Base-by-base conservation (phyloP, 2,329 filamentous ascomycete species). In the Colletotrichum limetticola region DNA sequence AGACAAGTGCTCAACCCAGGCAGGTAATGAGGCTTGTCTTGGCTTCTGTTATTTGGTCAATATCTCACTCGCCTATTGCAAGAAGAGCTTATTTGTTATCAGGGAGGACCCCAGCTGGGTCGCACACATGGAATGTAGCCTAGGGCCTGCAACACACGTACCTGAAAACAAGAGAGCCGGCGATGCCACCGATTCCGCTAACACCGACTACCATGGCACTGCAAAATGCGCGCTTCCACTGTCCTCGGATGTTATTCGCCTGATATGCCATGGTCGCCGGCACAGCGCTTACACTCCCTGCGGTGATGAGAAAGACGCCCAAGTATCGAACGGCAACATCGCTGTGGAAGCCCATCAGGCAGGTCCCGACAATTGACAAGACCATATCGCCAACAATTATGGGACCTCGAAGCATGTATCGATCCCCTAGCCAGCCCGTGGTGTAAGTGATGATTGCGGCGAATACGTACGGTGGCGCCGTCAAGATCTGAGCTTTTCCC, bases 341-440 rank as follows among this genome's bases (percentile, higher is more conserved):
- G 1, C 84, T 78, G 2, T 85, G 87, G 1, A 87, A 87, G 0
- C 94, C 80, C 0, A 94, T 84, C 88, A 95, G 91, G 4, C 82
- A 78, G 75, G 94, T 94, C 0, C 93, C 93, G 0, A 84, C 78
- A 5, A 94, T 90, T 2, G 89, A 92, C 4, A 94, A 75, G 0
- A 91, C 55, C 0, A 90, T 89, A 19, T 90, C 84, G 4, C 76
- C 75, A 22, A 94, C 92, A 74, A 94, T 94, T 81, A 89, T 93
- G 12, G 91, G 80, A 0, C 92, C 93, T 37, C 93, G 86, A 72
- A 88, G 85, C 12, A 86, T 83, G 0, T 91, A 93, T 5, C 88
- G 86, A 78, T 95, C 93, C 0, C 91, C 91, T 4, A 91, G 78
- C 76, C 86, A 93, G 0, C 92, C 93, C 12, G 93, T 83, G 0